A percentile compares a stretch with the other conserved stretches of the same genome.
These are phyloP conservation scores for Bryum argenteum DNA, from an alignment of 225 moss, liverwort and hornwort species.

Conservation along the genomic window DNA sequence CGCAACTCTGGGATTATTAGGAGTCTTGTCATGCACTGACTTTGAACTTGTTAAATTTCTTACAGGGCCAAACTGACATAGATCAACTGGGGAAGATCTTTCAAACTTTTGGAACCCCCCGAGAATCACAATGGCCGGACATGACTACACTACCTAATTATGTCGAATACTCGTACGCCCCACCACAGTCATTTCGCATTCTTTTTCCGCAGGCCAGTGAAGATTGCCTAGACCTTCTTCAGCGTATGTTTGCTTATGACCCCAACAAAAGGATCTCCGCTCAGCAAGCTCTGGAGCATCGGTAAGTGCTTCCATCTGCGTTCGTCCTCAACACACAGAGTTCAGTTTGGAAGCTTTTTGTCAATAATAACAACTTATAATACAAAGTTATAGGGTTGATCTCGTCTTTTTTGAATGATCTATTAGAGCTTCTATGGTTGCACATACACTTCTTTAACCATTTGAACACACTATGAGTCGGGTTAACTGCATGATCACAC, in stretches of 20 bases:
- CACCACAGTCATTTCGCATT: conserved; percentile 78
- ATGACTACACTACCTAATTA: conserved; percentile 94
- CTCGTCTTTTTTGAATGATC: no score
- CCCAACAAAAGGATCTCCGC: conserved; percentile 85
- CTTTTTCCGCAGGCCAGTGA: conserved; percentile 92
- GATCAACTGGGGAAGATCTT: conserved; percentile 99
- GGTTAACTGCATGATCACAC: no score
- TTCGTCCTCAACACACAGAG: neutral
- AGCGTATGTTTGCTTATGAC: conserved; percentile 90
- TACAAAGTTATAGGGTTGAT: no score
- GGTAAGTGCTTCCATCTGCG: conserved; percentile 43
- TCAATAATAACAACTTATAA: no score
- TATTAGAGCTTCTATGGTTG: no score
- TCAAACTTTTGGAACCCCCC: conserved; percentile 89
- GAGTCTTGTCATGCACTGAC: neutral
- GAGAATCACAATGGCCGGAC: conserved; percentile 95
- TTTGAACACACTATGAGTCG: no score
- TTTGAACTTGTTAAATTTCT: conserved; percentile 14
- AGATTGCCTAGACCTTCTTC: conserved; percentile 93
- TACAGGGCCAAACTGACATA: conserved; percentile 86
- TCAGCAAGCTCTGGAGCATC: conserved; percentile 85
- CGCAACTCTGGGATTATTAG: neutral
- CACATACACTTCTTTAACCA: no score
- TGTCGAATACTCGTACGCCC: conserved; percentile 85
- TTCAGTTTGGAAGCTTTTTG: no score